A percentile compares a stretch with the other conserved stretches of the same genome.
Conservation (phyloP, 208 protist species). For the Naegleria gruberi region DNA sequence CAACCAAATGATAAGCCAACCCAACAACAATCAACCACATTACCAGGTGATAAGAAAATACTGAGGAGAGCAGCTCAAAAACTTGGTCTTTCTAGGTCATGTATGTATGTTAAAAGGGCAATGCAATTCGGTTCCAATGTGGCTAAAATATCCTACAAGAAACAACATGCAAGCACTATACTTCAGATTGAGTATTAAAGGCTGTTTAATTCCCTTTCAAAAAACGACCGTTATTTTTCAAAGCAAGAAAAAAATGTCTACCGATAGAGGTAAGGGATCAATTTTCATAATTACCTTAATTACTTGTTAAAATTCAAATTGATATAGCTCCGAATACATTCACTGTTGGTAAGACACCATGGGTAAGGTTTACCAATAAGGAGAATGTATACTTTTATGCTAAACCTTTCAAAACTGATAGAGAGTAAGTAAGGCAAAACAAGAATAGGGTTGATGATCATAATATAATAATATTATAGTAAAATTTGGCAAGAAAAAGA, state of each 20-base stretch:
- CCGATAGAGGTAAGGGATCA: no score
- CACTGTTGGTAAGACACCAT: background rate
- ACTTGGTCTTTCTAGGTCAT: conserved; percentile 64
- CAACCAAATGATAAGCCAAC: background rate
- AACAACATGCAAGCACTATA: background rate
- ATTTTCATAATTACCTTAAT: no score
- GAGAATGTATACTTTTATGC: background rate
- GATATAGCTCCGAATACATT: background rate
- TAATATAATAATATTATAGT: background rate
- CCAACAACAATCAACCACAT: background rate
- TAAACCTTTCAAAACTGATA: background rate
- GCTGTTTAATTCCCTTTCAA: no score
- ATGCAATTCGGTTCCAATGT: conserved; percentile 93
- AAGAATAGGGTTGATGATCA: background rate
- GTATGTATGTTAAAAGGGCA: conserved; percentile 80
- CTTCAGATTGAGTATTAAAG: background rate
- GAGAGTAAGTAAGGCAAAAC: background rate
- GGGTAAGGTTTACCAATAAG: background rate
- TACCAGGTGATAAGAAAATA: conserved; percentile 82
- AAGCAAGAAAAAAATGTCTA: no score
- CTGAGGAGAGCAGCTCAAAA: conserved; percentile 60
- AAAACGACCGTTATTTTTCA: no score
- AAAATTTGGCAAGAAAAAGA: background rate
- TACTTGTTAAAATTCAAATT: no score
- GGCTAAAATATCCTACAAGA: conserved; percentile 49